phyloP scores from a whole-genome alignment of 345 rosid genomes.

The Pseudoturritis turrita region DNA sequence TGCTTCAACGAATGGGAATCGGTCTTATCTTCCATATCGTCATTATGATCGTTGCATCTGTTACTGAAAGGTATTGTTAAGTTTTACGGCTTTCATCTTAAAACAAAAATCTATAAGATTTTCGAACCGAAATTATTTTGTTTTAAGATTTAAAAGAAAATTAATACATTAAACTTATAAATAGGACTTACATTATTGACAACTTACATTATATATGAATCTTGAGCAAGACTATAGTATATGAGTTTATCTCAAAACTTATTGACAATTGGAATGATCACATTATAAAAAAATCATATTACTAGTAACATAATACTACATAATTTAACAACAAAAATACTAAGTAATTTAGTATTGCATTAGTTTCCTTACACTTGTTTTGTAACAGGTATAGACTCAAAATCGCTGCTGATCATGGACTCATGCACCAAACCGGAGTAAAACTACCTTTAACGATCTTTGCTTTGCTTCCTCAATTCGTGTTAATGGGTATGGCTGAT shows the following conservation, averaged over 20 bases:
- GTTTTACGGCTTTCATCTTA: neutral
- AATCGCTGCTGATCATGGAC: constrained; percentile 38
- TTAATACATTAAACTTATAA: too few relatives aligned
- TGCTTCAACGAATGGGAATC: constrained; percentile 75
- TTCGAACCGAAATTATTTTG: neutral
- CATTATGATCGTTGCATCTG: constrained; percentile 48
- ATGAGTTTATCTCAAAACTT: neutral
- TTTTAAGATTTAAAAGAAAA: neutral
- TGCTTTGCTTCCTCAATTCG: constrained; percentile 65
- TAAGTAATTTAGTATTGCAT: neutral
- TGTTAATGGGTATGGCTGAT: constrained; percentile 74
- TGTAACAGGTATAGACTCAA: constrained; percentile 48
- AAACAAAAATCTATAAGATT: neutral
- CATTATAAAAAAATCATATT: neutral
- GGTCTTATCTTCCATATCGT: constrained; percentile 49
- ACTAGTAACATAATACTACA: neutral
- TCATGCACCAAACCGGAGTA: constrained; percentile 12
- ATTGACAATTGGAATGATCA: neutral
- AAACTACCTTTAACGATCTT: constrained; percentile 57
- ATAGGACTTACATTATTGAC: neutral
- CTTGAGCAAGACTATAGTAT: neutral
- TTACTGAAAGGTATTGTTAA: constrained; percentile 38
- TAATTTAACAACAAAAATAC: too few relatives aligned
- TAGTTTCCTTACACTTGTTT: neutral
- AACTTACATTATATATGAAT: neutral